Percentiles rank a stretch among this genome's conserved stretches.
Conservation (phyloP, 345 rosid genomes). For the Aquilaria sinensis region DNA sequence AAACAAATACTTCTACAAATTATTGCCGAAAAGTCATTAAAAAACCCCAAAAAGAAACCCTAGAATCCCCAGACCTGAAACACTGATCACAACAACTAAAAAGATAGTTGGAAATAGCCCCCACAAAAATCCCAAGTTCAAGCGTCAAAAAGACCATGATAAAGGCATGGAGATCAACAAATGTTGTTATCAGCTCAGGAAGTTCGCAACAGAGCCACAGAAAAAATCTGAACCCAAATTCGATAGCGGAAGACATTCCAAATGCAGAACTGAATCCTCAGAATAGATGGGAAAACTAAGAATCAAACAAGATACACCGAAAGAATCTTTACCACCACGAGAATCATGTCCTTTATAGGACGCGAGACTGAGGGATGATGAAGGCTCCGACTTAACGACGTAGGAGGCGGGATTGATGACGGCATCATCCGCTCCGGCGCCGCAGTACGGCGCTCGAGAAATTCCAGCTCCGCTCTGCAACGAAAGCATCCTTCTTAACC, state of each 20-base stretch:
- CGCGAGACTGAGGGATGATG: constrained; percentile 43
- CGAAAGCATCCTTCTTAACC: constrained; percentile 29
- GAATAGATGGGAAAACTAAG: not conserved
- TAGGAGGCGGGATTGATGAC: not conserved
- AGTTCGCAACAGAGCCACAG: not conserved
- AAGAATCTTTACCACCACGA: constrained; percentile 27
- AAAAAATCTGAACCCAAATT: not conserved
- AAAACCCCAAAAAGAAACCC: no score
- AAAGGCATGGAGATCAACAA: no score
- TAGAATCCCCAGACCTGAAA: no score
- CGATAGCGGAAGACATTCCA: not conserved
- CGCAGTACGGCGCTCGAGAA: constrained; percentile 24
- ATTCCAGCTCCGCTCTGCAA: constrained; percentile 43
- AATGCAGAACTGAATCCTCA: not conserved
- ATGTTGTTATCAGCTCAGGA: not conserved
- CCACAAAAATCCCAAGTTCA: no score
- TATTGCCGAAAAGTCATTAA: no score
- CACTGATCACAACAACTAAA: no score
- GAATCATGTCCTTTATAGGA: constrained; percentile 36
- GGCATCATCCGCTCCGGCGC: constrained; percentile 31
- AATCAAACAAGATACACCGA: not conserved
- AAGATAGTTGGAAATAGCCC: no score
- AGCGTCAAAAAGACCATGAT: no score
- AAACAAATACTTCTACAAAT: no score
- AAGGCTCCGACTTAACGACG: constrained; percentile 43